Evolutionary conservation across 2,329 filamentous ascomycete genomes (phyloP), one percentile per base, ranked within the genome.

Genomic region (Plenodomus biglobosus): DNA sequence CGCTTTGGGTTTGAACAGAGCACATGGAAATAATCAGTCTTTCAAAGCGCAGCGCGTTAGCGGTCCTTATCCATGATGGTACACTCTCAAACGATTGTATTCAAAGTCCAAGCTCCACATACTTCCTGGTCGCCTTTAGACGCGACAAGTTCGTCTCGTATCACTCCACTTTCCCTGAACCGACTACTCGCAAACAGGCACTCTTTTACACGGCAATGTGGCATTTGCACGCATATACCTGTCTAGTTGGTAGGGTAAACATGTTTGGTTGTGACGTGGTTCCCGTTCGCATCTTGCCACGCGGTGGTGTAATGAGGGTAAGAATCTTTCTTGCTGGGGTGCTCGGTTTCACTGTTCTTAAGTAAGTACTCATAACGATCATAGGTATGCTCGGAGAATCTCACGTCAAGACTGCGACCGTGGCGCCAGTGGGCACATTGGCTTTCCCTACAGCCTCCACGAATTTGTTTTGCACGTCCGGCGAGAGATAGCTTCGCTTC

Each of bases 291-390:
- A 41, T 46, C 38, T 41, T 46, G 6, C 27, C 34, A 46, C 38
- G 21, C 30, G 22, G 44, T 46, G 27, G 44, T 46, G 44, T 36
- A 46, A 20, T 46, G 44, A 46, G 38, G 30, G 27, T 46, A 36
- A 21, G 16, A 22, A 37, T 46, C 44, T 17, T 32, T 46, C 24
- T 37, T 16, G 44, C 44, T 46, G 39, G 43, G 43, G 39, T 46
- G 43, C 37, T 40, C 37, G 19, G 39, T 47, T 32, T 47, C 44
- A 21, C 44, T 42, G 22, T 41, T 24, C 17, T 42, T 18, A 27
- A 38, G 20, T 40, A 24, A 38, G 40, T 38, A 41, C 35, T n/a
- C 30, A 37, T 16, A 42, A 38, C 17, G 20, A 38, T 24, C n/a
- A 46, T 18, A 40, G 32, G 39, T 24, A 47, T 36, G 32, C 41